Evolutionary conservation across 1,284 basidiomycete species (phyloP).

Genomic region (Ceratobasidium sp.): DNA sequence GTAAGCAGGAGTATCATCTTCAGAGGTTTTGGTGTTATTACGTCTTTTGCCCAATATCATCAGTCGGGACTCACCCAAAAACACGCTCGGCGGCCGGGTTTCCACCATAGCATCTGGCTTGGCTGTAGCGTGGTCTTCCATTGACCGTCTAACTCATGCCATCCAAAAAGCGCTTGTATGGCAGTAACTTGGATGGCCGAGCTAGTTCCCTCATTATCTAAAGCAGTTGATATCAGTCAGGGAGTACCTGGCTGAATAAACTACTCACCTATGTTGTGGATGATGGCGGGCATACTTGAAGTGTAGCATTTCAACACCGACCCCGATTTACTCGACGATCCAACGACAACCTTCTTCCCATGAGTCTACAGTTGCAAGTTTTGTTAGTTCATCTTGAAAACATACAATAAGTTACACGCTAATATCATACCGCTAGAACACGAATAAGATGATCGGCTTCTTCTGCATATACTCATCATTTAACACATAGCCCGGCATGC

Average conservation of each 20-base stretch:
- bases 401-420: too few relatives aligned
- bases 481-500: background rate
- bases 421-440: background rate
- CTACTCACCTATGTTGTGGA: background rate
- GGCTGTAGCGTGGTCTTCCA: background rate
- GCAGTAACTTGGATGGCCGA: background rate
- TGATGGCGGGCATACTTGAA: background rate
- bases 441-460: background rate
- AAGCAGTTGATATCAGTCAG: too few relatives aligned
- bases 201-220: too few relatives aligned
- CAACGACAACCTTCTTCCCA: background rate
- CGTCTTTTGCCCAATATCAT: too few relatives aligned
- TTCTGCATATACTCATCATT: background rate
- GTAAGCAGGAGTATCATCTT: too few relatives aligned
- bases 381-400: background rate
- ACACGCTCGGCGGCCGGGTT: background rate
- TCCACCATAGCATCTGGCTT: background rate
- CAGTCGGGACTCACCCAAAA: too few relatives aligned
- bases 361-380: background rate
- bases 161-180: background rate
- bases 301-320: background rate
- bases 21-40: background rate
- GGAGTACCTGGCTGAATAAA: too few relatives aligned
- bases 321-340: background rate
- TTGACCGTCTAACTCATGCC: background rate